phyloP scores from a whole-genome alignment of 2,329 filamentous ascomycete species.

The Botrytis elliptica region DNA sequence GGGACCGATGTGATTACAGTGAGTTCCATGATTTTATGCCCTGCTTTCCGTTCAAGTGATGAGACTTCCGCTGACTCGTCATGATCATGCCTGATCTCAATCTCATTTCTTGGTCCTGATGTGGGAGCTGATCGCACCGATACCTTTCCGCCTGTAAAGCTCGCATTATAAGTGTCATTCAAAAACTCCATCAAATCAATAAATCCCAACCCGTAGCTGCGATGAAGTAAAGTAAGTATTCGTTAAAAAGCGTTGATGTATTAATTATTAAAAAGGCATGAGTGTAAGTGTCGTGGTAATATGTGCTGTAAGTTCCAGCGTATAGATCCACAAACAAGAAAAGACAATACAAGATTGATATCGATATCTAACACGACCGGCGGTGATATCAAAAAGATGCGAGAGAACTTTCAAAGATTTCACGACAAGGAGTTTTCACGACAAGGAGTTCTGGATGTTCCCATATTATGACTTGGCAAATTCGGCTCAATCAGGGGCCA shows the following conservation, averaged over 20 bases:
- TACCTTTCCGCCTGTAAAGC: background rate
- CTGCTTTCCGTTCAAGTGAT: background rate
- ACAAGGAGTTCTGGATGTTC: background rate
- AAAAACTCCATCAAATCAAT: background rate
- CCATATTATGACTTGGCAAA: background rate
- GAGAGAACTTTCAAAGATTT: background rate
- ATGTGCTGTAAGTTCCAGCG: background rate
- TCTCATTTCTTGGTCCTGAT: background rate
- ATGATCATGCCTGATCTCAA: background rate
- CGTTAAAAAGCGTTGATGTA: background rate
- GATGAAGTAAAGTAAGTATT: background rate
- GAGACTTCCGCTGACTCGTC: background rate
- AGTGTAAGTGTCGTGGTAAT: background rate
- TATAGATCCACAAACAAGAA: background rate
- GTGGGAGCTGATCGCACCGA: background rate
- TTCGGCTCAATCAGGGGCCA: background rate
- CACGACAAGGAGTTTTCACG: too few relatives aligned
- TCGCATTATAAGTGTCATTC: background rate
- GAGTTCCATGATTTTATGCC: background rate
- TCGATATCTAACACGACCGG: background rate
- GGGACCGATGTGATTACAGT: background rate
- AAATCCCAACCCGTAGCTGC: background rate
- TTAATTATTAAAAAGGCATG: background rate
- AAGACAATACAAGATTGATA: background rate
- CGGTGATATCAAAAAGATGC: background rate